These are phyloP conservation scores for Aspergillus bridgeri DNA, from an alignment of 495 filamentous ascomycete species.

Conservation along the genomic window DNA sequence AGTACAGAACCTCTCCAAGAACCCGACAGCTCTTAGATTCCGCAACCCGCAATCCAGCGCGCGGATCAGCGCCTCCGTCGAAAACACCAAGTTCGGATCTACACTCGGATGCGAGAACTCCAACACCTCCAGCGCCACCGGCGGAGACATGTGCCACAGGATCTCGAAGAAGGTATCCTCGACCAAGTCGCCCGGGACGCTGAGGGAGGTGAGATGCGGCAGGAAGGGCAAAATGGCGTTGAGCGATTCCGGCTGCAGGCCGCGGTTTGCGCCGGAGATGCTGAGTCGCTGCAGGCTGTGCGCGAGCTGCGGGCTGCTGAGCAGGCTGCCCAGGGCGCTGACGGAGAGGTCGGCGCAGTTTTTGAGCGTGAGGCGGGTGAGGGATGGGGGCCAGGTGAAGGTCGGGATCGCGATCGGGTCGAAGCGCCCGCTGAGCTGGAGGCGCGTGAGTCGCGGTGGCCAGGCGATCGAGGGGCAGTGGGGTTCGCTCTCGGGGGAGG, in stretches of 20 bases:
- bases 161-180: conserved; percentile 30
- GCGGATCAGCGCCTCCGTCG: conserved; percentile 16
- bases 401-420: conserved; percentile 16
- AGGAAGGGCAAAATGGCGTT: conserved; percentile 24
- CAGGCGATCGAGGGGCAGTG: conserved; percentile 6
- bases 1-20: conserved; percentile 19
- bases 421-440: conserved; percentile 31
- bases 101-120: conserved; percentile 21
- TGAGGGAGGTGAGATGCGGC: conserved; percentile 24
- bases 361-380: conserved; percentile 24
- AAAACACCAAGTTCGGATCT: conserved; percentile 19
- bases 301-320: conserved; percentile 21
- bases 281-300: conserved; percentile 24
- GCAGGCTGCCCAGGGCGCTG: conserved; percentile 18
- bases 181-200: conserved; percentile 30
- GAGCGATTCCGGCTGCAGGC: conserved; percentile 25
- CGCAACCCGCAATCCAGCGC: conserved; percentile 21
- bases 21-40: conserved; percentile 23
- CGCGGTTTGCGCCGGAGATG: conserved; percentile 26
- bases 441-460: conserved; percentile 19
- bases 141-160: conserved; percentile 13
- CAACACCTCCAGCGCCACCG: conserved; percentile 21
- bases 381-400: conserved; percentile 31
- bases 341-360: conserved; percentile 29
- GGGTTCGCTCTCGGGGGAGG: conserved; percentile 11